Evolutionary conservation across 2,329 filamentous ascomycete species (phyloP).

Genomic region (Penicillium sp.): DNA sequence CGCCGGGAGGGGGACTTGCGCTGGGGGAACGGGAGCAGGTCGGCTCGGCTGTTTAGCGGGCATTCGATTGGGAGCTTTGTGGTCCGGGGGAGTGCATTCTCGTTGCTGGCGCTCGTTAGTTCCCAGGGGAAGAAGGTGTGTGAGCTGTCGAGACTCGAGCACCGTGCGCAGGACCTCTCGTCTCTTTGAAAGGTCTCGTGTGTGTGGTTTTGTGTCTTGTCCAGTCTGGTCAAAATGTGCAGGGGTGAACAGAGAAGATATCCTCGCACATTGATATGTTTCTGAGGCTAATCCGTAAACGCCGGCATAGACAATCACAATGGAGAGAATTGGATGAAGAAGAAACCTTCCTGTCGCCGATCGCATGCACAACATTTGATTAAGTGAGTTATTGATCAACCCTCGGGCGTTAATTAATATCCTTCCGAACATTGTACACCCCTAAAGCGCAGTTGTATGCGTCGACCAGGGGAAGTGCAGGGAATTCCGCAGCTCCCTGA

Average conservation of each 20-base stretch:
- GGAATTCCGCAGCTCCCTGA: background rate
- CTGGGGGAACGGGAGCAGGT: constrained; percentile 1
- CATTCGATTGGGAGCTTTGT: background rate
- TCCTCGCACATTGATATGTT: background rate
- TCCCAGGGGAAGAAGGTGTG: background rate
- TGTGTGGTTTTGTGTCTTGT: background rate
- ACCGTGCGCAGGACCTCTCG: background rate
- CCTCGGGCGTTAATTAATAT: background rate
- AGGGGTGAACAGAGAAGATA: background rate
- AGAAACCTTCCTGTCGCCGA: background rate
- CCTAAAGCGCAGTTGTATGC: background rate
- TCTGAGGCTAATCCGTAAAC: background rate
- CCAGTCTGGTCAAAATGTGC: background rate
- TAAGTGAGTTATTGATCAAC: background rate
- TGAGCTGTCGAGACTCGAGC: background rate
- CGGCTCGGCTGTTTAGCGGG: constrained; percentile 2
- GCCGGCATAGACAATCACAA: background rate
- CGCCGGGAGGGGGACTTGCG: background rate
- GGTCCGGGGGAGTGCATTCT: background rate
- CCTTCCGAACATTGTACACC: background rate
- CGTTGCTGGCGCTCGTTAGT: background rate
- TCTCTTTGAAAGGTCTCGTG: background rate
- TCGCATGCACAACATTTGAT: background rate
- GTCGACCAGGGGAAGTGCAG: background rate
- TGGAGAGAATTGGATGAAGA: background rate